phyloP scores from a whole-genome alignment of 2,329 filamentous ascomycete species.

The Cylindrodendrum hubeiense region DNA sequence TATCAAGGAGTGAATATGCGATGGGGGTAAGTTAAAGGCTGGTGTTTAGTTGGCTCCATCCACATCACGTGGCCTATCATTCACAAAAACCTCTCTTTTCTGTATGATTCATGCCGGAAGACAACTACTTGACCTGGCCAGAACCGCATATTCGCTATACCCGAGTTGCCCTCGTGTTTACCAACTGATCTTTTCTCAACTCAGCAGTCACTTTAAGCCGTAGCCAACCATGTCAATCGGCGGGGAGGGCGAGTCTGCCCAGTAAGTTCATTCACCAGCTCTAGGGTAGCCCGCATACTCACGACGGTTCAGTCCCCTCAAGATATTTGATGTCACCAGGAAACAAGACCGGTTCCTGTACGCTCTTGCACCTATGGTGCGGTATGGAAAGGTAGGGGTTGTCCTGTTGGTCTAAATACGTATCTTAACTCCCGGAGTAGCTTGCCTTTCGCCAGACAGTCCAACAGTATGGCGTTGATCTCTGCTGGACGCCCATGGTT shows the following conservation, averaged over 20 bases:
- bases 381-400: conserved; percentile 67
- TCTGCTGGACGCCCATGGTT: conserved; percentile 81
- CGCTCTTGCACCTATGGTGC: conserved; percentile 76
- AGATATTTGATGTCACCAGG: conserved; percentile 68
- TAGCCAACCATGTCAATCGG: conserved; percentile 31
- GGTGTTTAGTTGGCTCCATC: conserved; percentile 6
- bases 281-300: conserved; percentile 35
- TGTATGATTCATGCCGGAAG: conserved; percentile 7
- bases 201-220: neutral
- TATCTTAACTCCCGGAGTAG: conserved; percentile 50
- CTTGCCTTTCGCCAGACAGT: conserved; percentile 78
- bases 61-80: conserved; percentile 23
- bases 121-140: neutral
- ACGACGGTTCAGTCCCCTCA: conserved; percentile 63
- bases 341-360: conserved; percentile 66
- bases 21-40: neutral
- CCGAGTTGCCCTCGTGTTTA: neutral
- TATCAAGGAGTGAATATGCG: neutral
- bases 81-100: conserved; percentile 19
- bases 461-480: conserved; percentile 72
- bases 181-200: neutral
- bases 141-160: neutral
- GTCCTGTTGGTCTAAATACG: no score
- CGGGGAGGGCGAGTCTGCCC: conserved; percentile 35
- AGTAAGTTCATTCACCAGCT: conserved; percentile 34